Evolutionary conservation across 371 early-diverging fungal genomes (phyloP).

Genomic region (Apophysomyces trapeziformis): DNA sequence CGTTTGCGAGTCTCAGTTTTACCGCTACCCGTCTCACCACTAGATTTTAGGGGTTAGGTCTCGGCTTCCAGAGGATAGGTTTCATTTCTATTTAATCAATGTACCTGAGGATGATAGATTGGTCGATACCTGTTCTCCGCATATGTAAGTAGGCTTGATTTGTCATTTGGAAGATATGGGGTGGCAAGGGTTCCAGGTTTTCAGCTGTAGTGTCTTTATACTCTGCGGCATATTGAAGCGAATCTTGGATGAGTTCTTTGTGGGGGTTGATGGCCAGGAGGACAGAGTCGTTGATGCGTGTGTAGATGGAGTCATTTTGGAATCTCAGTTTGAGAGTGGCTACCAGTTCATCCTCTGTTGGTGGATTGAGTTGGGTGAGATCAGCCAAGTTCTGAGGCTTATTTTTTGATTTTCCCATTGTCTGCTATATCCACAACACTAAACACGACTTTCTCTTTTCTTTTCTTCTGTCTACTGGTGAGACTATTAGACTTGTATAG

Average conservation of each 20-base stretch:
- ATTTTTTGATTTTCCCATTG: conserved; percentile 27
- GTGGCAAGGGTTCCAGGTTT: conserved; percentile 50
- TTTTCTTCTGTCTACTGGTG: conserved; percentile 2
- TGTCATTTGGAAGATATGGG: conserved; percentile 87
- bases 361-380: conserved; percentile 31
- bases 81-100: conserved; percentile 62
- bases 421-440: not conserved
- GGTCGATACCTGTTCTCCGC: conserved; percentile 87
- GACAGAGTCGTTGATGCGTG: conserved; percentile 67
- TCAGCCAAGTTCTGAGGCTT: conserved; percentile 32
- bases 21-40: conserved; percentile 92
- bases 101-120: conserved; percentile 74
- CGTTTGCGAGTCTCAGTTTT: conserved; percentile 77
- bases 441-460: not conserved
- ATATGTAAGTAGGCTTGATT: conserved; percentile 77
- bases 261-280: conserved; percentile 59
- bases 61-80: conserved; percentile 31
- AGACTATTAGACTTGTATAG: too few species aligned
- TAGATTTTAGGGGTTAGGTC: conserved; percentile 53
- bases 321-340: conserved; percentile 56
- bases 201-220: conserved; percentile 75
- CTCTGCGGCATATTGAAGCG: conserved; percentile 76
- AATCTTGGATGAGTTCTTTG: conserved; percentile 37
- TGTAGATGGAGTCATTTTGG: conserved; percentile 61
- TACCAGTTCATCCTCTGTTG: conserved; percentile 50